Base-by-base conservation (phyloP, 208 protist species). In the Leishmania arabica region DNA sequence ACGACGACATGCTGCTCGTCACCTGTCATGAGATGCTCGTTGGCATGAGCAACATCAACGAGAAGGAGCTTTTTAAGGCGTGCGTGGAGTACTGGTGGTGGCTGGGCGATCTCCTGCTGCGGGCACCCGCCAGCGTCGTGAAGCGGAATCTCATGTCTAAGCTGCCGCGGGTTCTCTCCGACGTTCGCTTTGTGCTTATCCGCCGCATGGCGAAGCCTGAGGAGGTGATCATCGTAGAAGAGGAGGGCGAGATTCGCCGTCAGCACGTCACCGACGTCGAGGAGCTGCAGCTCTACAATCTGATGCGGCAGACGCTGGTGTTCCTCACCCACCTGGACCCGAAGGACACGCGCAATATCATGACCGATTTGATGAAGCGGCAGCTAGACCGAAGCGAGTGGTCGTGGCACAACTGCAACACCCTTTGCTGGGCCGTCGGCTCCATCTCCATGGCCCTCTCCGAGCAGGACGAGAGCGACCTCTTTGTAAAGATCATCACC, bases 51-150 rank as follows among this genome's bases (percentile, higher is more conserved):
- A 85, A 96, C 77, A 97, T 99, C n/a, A 87, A 98, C 37, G 98
- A 99, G 47, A 95, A 96, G 74, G 98, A 99, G 80, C 88, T 99
- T 31, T 99, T 99, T 87, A 99, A 99, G 91, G 98, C 99, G 42
- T 99, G 98, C 87, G 91, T 99, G n/a, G 99, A 99, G 81, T 99
- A 99, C 87, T 99, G 99, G 99, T 95, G 96, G 88, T 95, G 83
- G 78, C 89, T 99, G 3, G 92, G 95, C 11, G 91, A 96, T 40
- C 78, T 85, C 62, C 76, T 96, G 8, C 75, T 96, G 37, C 84
- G 86, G 3, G 86, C 87, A 0, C 68, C 86, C 17, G 73, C 89
- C 17, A 88, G 85, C 49, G 84, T 78, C 17, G 86, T 88, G 79
- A 94, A 94, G 87, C 80, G 84, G 54, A 91, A 86, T 47, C 79